Evolutionary conservation across 805 yeast genomes (phyloP).

Genomic region (Yamadazyma ubonensis): DNA sequence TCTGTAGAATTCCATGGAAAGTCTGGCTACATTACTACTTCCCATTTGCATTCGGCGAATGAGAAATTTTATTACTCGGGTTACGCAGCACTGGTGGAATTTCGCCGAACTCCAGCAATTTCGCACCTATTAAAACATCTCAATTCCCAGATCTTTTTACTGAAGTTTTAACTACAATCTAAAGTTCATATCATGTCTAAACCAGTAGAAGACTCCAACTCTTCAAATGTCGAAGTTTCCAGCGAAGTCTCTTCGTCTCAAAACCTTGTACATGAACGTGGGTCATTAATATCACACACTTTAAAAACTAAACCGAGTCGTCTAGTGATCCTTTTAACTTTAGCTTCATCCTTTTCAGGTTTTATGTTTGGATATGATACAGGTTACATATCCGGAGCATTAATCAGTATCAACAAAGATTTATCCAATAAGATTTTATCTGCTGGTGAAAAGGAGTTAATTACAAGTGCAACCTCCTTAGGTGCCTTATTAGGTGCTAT

Average conservation of each 20-base stretch:
- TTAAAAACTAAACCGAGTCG: constrained; percentile 48
- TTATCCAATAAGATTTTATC: constrained; percentile 57
- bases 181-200: constrained; percentile 6
- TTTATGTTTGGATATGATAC: constrained; percentile 98
- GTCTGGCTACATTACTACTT: too few relatives aligned
- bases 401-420: constrained; percentile 81
- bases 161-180: background rate
- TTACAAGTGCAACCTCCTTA: constrained; percentile 91
- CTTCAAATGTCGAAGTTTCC: constrained; percentile 4
- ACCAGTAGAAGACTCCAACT: constrained; percentile 1
- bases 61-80: background rate
- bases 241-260: constrained; percentile 9
- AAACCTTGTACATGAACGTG: background rate
- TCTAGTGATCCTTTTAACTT: constrained; percentile 65
- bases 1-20: too few relatives aligned
- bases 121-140: constrained; percentile 6
- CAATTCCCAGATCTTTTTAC: constrained; percentile 1
- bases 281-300: background rate
- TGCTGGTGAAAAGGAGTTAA: constrained; percentile 80
- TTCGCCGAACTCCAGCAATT: constrained; percentile 7
- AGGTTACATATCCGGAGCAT: constrained; percentile 92
- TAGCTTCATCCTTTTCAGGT: constrained; percentile 86
- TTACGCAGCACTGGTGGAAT: constrained; percentile 4
- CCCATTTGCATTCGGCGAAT: constrained; percentile 11
- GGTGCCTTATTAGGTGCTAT: constrained; percentile 86